Evolutionary conservation across 106 monocot genomes (phyloP), one percentile per base, ranked within the genome.

Genomic region (Narthecium ossifragum): DNA sequence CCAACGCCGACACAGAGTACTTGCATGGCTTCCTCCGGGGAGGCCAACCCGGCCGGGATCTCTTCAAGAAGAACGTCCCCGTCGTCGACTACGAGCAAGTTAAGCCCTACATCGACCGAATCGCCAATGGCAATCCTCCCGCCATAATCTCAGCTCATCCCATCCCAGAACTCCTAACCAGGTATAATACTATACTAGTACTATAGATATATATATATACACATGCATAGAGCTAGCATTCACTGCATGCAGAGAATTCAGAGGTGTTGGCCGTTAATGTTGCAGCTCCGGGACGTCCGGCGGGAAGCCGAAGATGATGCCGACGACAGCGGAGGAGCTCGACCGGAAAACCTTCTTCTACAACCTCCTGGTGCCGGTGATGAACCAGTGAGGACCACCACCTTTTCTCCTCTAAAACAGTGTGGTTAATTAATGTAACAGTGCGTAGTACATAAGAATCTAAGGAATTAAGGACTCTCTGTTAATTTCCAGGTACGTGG

Each of bases 241-340:
- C n/a, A n/a, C n/a, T n/a, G n/a, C n/a, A n/a, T n/a, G n/a, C n/a
- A n/a, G n/a, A n/a, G n/a, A n/a, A n/a, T n/a, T n/a, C n/a, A n/a
- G n/a, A n/a, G n/a, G n/a, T n/a, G n/a, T n/a, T n/a, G n/a, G n/a
- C 4, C 12, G 15, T 39, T 12, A 2, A 14, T 39, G 2, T 53
- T 53, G 36, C 77, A 88, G 88, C 71, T 88, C 88, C 0, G 88
- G 88, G 48, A 84, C 88, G 6, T 88, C 88, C 1, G 88, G 83
- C 0, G 88, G 88, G 1, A 73, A 80, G 52, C 74, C 84, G 8
- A 88, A 84, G 80, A 69, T 88, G 77, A 88, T 88, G 88, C 88
- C 88, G 4, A 71, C 88, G 1, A 88, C 80, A 0, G 77, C 64
- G 7, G 80, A 88, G 49, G 88, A 88, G 13, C 74, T 88, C 40